These are phyloP conservation scores for Isabelozyma rhagii DNA, from an alignment of 805 yeast genomes.

Conservation along the genomic window DNA sequence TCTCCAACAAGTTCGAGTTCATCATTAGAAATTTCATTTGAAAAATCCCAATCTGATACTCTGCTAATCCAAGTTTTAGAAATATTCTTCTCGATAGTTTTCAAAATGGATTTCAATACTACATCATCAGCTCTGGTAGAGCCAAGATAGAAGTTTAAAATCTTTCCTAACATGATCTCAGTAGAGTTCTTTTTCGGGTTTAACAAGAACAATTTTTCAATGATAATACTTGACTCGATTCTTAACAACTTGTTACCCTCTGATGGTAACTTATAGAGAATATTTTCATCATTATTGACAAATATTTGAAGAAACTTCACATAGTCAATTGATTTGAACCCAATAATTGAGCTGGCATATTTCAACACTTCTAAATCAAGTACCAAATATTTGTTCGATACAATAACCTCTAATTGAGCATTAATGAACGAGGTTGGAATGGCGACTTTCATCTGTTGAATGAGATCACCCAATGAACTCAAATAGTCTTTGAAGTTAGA, in stretches of 20 bases:
- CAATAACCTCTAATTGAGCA: conserved; percentile 63
- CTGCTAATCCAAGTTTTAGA: conserved; percentile 62
- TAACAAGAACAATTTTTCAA: conserved; percentile 48
- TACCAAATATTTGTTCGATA: conserved; percentile 47
- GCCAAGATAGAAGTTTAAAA: conserved; percentile 57
- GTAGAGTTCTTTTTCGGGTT: conserved; percentile 48
- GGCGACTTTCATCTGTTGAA: conserved; percentile 12
- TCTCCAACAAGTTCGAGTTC: conserved; percentile 46
- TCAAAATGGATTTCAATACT: conserved; percentile 54
- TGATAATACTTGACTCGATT: conserved; percentile 43
- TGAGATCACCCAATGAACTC: conserved; percentile 11
- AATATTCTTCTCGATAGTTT: conserved; percentile 52
- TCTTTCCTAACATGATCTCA: conserved; percentile 42
- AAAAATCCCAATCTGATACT: conserved; percentile 65
- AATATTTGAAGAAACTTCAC: conserved; percentile 62
- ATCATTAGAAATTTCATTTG: conserved; percentile 34
- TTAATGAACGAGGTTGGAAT: conserved; percentile 48
- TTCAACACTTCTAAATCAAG: conserved; percentile 37
- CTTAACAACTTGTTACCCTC: conserved; percentile 20
- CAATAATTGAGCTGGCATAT: conserved; percentile 39
- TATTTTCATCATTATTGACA: conserved; percentile 47
- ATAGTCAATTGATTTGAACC: conserved; percentile 36
- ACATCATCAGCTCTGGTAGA: conserved; percentile 58
- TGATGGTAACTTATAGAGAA: conserved; percentile 24
- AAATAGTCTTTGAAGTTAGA: conserved; percentile 30